These are phyloP conservation scores for Noccaea bulbosa DNA, from an alignment of 345 rosid genomes.

Conservation along the genomic window DNA sequence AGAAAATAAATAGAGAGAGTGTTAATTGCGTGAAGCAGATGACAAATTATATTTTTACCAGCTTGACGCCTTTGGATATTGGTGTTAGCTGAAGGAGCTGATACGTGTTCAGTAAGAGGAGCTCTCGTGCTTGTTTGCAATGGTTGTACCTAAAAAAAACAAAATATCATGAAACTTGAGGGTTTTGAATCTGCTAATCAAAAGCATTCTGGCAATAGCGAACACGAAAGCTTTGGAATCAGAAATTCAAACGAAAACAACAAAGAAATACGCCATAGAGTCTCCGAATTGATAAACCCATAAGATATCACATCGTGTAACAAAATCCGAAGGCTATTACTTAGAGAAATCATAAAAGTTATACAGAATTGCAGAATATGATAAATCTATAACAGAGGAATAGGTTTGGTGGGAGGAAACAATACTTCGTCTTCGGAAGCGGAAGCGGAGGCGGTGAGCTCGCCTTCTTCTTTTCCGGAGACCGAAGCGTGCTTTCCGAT, in stretches of 20 bases:
- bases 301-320: not conserved
- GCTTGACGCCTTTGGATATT: constrained; percentile 45
- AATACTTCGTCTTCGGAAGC: constrained; percentile 65
- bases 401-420: not conserved
- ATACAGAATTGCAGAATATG: constrained; percentile 4
- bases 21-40: not conserved
- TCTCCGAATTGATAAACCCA: constrained; percentile 22
- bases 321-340: not conserved
- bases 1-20: not conserved
- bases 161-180: constrained; percentile 1
- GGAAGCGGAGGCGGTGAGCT: constrained; percentile 77
- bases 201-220: constrained; percentile 8
- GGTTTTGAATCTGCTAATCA: constrained; percentile 1
- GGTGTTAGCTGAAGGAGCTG: constrained; percentile 40
- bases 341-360: not conserved
- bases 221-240: constrained; percentile 24
- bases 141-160: constrained; percentile 45
- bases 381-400: not conserved
- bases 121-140: constrained; percentile 44
- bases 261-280: not conserved
- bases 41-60: constrained; percentile 43
- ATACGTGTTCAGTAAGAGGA: constrained; percentile 32
- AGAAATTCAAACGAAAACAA: not conserved
- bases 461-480: constrained; percentile 77
- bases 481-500: constrained; percentile 27